A percentile compares a stretch with the other conserved stretches of the same genome.
Evolutionary conservation across 202 grass and related monocot species (phyloP).

Genomic region (Brachypodium distachyon): DNA sequence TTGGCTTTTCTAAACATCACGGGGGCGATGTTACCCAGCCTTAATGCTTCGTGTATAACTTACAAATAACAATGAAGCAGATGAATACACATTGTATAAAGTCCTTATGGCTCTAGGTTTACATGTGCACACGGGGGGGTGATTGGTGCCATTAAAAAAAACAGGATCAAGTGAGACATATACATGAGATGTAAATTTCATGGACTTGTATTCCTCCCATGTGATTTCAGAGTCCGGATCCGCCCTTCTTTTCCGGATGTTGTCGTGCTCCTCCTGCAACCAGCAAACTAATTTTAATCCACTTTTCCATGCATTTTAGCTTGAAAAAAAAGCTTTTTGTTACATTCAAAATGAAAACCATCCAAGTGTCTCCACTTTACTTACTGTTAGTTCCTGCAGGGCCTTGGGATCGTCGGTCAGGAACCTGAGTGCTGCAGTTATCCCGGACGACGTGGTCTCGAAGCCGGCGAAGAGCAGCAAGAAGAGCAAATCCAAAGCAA

Average conservation of each 20-base stretch:
- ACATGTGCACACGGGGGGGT: not conserved
- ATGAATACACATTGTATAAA: not conserved
- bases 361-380: too few species aligned
- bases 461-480: conserved; percentile 33
- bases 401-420: not conserved
- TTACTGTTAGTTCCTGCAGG: conserved; percentile 21
- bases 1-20: conserved; percentile 32
- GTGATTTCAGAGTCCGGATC: conserved; percentile 27
- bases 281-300: not conserved
- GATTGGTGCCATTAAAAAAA: not conserved
- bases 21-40: conserved; percentile 12
- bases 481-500: conserved; percentile 27
- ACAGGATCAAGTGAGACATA: not conserved
- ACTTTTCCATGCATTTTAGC: too few species aligned
- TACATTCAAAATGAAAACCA: too few species aligned
- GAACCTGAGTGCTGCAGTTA: conserved; percentile 17
- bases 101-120: not conserved
- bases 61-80: not conserved
- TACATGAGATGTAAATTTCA: conserved; percentile 39
- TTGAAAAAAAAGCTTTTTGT: too few species aligned
- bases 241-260: not conserved
- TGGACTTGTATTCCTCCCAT: conserved; percentile 41
- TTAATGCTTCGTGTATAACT: conserved; percentile 18
- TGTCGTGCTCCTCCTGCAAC: conserved; percentile 32
- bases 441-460: conserved; percentile 26